phyloP scores from a whole-genome alignment of 208 protist species.

The Crithidia fasciculata region DNA sequence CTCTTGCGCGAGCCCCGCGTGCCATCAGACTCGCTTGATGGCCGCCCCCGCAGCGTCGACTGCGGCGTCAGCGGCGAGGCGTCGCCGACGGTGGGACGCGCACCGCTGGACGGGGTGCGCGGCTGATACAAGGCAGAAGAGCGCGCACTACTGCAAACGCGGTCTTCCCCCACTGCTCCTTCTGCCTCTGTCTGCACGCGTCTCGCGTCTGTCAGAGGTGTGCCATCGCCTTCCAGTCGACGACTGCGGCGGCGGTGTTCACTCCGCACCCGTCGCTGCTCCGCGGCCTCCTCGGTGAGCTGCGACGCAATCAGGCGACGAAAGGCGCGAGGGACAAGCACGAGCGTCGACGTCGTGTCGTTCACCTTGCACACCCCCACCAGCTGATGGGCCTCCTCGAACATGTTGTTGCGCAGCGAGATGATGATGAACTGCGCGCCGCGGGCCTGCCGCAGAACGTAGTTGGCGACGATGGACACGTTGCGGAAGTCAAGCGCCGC shows the following conservation, averaged over 20 bases:
- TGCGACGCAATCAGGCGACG: conserved; percentile 40
- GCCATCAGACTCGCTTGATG: background rate
- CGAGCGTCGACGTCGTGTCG: conserved; percentile 97
- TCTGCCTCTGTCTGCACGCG: background rate
- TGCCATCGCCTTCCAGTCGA: conserved; percentile 1
- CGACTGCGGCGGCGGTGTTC: conserved; percentile 7
- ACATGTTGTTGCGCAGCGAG: conserved; percentile 98
- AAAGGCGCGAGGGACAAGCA: conserved; percentile 95
- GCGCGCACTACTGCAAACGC: background rate
- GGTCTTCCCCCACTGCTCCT: background rate
- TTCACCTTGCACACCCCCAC: conserved; percentile 99
- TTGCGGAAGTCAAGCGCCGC: conserved; percentile 99
- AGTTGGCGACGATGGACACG: conserved; percentile 99
- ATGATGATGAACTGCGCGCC: conserved; percentile 99
- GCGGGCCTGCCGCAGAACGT: conserved; percentile 97
- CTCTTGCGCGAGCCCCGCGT: conserved; percentile 32
- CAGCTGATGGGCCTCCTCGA: conserved; percentile 97
- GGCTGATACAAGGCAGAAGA: conserved; percentile 4
- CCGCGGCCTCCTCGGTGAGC: conserved; percentile 16
- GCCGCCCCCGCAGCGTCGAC: conserved; percentile 3
- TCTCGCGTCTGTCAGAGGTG: background rate
- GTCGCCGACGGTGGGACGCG: background rate
- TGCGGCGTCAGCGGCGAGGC: conserved; percentile 1
- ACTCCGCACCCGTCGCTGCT: conserved; percentile 4
- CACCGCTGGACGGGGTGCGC: conserved; percentile 25